Evolutionary conservation across 2,329 filamentous ascomycete genomes (phyloP), one percentile per base, ranked within the genome.

Genomic region (Cytospora paraplurivora): DNA sequence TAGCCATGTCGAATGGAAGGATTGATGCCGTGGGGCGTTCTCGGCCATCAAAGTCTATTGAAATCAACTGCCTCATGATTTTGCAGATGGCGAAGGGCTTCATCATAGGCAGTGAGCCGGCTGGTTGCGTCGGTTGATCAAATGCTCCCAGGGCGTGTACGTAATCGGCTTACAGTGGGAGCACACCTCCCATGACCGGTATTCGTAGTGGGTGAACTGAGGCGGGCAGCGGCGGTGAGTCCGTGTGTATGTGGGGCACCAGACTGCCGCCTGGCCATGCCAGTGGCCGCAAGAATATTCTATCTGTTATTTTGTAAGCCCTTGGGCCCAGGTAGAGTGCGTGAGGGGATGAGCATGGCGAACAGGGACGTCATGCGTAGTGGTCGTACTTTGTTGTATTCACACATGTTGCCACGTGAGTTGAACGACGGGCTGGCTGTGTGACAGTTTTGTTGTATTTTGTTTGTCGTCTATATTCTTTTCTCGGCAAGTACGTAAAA

Each of bases 271-370:
- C 62, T 79, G 78, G 66, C 78, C 71, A 67, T 83, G 81, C 74
- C 81, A 82, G 71, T 83, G 80, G 60, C 81, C 77, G 66, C 82
- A 83, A 72, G 81, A 81, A 65, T 83, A 76, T 65, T 83, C 79
- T 64, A 81, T 81, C 81, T 59, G 15, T 32, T 21, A 54, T n/a
- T 27, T 54, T 51, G 38, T 50, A n/a, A 55, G 55, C 21, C 21
- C 52, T 44, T 10, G n/a, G 6, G 19, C 44, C 6, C 44, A 47
- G n/a, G 7, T 3, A n/a, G 19, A 17, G 1, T 41, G 15, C 17
- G 7, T 41, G 15, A 37, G 17, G 11, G 21, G 8, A 21, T 51
- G 33, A 3, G 4, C 6, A 17, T 47, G 17, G 37, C 19, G 13
- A 32, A 4, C 5, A 35, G 4, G 15, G 6, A n/a, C 38, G 37